Base-by-base conservation (phyloP, 116 monocot species). In the Iris pallida region DNA sequence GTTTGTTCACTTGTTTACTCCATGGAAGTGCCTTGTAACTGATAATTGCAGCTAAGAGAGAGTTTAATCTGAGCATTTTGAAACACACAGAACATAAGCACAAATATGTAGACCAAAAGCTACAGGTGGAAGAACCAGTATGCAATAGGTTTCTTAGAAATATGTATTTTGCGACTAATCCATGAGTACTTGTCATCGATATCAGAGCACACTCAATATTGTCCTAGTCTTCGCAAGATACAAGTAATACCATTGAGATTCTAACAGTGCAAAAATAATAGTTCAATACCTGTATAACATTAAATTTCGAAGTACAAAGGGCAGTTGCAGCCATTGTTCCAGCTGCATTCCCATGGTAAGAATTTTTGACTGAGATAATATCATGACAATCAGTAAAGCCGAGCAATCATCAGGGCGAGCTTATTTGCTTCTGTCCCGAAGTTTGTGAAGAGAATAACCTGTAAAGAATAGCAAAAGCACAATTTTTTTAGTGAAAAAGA, bases 361-460 rank as follows among this genome's bases (percentile, higher is more conserved):
- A 74, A 68, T 91, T 96, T 72, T 89, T 80, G 3, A 96, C 49
- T 0, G 96, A 89, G 45, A 96, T 81, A 55, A 96, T 81, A 78
- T 92, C 92, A 61, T 92, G 96, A 63, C 70, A 86, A 7, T 87
- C 87, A 1, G 87, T 96, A 89, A 11, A 96, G 80, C 41, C 92
- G 77, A n/a, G 89, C 82, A 18, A 91, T 89, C 96, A 96, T 81
- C 73, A 96, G 51, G 16, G 96, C 96, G 16, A 96, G 86, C 61
- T 96, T 92, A 71, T 96, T 96, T 40, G 92, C 96, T 78, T 96
- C 96, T 18, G 92, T 91, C 15, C 96, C 96, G 68, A 92, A 96
- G 65, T 96, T 96, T 19, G 92, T 92, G 82, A 96, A 96, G 82
- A 89, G 92, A 18, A 85, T 84, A 45, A 89, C 89, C 96, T 96